Evolutionary conservation across 164 flowering plant genomes (phyloP).

Genomic region (Kalanchoe fedtschenkoi): DNA sequence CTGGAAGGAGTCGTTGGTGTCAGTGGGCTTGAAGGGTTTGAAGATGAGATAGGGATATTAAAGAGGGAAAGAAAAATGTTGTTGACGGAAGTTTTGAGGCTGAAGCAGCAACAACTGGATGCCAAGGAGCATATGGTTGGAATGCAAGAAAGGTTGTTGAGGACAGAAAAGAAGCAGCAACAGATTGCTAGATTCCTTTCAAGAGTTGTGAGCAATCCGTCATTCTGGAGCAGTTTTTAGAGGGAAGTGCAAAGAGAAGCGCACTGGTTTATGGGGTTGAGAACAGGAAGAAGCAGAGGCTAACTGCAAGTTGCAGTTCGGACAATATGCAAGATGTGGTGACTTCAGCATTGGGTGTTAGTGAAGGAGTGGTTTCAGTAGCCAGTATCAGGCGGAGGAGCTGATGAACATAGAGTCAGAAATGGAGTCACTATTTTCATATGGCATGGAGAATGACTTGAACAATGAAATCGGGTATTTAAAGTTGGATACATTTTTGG

Average conservation of each 20-base stretch:
- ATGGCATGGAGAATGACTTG: slow-evolving; percentile 19
- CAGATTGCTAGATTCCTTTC: slow-evolving; percentile 65
- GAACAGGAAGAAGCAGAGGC: slow-evolving; percentile 41
- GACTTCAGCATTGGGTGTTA: background rate
- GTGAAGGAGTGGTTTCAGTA: background rate
- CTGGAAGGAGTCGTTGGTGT: slow-evolving; percentile 25
- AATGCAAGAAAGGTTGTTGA: slow-evolving; percentile 41
- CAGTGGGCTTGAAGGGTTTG: slow-evolving; percentile 42
- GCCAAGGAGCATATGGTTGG: slow-evolving; percentile 23
- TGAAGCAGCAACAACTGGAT: slow-evolving; percentile 56
- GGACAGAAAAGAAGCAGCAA: slow-evolving; percentile 48
- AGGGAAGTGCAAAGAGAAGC: slow-evolving; percentile 12
- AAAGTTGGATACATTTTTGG: slow-evolving; percentile 7
- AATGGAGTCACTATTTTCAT: slow-evolving; percentile 27
- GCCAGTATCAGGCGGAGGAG: slow-evolving; percentile 14
- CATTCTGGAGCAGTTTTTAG: slow-evolving; percentile 38
- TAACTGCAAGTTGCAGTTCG: slow-evolving; percentile 25
- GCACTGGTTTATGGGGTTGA: slow-evolving; percentile 14
- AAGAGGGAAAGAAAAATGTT: slow-evolving; percentile 41
- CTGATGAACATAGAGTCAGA: slow-evolving; percentile 18
- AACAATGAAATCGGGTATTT: slow-evolving; percentile 12
- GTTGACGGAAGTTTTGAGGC: slow-evolving; percentile 42
- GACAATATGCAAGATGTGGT: slow-evolving; percentile 21
- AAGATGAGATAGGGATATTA: slow-evolving; percentile 51
- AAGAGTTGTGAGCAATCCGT: slow-evolving; percentile 41